A percentile compares a stretch with the other conserved stretches of the same genome.
Evolutionary conservation across 2,329 filamentous ascomycete species (phyloP).

Genomic region (Coniochaeta ligniaria): DNA sequence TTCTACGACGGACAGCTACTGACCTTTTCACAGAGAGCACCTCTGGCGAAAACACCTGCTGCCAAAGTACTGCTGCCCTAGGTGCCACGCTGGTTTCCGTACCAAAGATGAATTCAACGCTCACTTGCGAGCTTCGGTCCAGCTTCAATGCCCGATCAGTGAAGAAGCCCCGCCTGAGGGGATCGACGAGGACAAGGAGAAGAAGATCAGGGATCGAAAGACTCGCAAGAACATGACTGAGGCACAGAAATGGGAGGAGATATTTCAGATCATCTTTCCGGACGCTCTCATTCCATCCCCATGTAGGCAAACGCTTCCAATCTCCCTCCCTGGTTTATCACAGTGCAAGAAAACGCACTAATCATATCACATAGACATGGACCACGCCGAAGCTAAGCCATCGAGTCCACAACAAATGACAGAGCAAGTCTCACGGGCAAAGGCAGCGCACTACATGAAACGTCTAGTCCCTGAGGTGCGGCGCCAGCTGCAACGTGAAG

Average conservation of each 20-base stretch:
- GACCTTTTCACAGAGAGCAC: constrained; percentile 15
- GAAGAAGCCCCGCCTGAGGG: constrained; percentile 34
- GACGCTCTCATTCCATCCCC: constrained; percentile 9
- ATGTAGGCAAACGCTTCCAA: constrained; percentile 8
- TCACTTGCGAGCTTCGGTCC: constrained; percentile 14
- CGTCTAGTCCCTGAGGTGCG: constrained; percentile 23
- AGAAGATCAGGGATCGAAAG: constrained; percentile 12
- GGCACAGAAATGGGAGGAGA: constrained; percentile 15
- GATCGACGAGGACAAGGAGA: constrained; percentile 33
- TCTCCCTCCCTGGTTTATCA: no score
- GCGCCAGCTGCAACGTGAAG: constrained; percentile 19
- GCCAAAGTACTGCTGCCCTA: constrained; percentile 15
- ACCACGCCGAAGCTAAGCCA: constrained; percentile 5
- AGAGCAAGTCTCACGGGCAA: constrained; percentile 13
- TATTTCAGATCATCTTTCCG: constrained; percentile 17
- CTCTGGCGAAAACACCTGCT: constrained; percentile 17
- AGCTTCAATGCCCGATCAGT: no score
- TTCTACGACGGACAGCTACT: no score
- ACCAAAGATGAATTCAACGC: constrained; percentile 12
- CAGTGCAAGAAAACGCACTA: no score
- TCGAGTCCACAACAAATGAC: constrained; percentile 12
- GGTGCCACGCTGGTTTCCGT: constrained; percentile 17
- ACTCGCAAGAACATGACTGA: constrained; percentile 5
- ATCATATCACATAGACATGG: no score
- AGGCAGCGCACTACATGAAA: no score